Conservation (phyloP, 345 rosid species). For the Trapa bicornis region DNA sequence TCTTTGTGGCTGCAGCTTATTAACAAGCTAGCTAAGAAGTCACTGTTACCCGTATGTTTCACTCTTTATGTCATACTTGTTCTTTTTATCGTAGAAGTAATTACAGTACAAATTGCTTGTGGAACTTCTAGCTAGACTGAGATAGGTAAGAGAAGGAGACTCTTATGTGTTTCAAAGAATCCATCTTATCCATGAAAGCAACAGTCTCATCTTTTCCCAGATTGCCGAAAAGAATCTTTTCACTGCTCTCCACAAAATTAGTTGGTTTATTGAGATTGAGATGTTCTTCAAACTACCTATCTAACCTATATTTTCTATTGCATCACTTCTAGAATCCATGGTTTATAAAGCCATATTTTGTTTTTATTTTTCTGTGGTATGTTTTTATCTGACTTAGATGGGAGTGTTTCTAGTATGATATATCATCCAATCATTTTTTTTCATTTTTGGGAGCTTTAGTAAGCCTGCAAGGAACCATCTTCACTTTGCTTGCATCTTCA, state of each 20-base stretch:
- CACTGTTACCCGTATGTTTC: constrained; percentile 71
- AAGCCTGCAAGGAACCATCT: constrained; percentile 6
- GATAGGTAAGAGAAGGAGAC: not conserved
- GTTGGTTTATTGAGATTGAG: not conserved
- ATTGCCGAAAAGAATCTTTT: not conserved
- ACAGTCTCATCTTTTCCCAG: not conserved
- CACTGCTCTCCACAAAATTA: not conserved
- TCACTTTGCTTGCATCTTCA: constrained; percentile 16
- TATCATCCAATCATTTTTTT: not conserved
- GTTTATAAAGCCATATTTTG: not conserved
- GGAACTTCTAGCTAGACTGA: not conserved
- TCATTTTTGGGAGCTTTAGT: not conserved
- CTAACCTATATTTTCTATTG: not conserved
- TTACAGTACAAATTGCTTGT: not conserved
- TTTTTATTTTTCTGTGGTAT: not conserved
- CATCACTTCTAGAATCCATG: not conserved
- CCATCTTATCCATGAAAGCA: not conserved
- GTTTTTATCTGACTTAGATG: not conserved
- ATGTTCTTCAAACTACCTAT: not conserved
- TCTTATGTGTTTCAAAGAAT: not conserved
- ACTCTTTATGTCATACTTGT: constrained; percentile 2
- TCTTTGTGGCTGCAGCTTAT: constrained; percentile 72
- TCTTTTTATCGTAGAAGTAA: not conserved
- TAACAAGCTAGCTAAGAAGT: constrained; percentile 70
- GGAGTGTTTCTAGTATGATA: not conserved